Percentiles rank a stretch among this genome's conserved stretches.
phyloP scores from a whole-genome alignment of 306 rosid genomes.

The Lablab purpureus region DNA sequence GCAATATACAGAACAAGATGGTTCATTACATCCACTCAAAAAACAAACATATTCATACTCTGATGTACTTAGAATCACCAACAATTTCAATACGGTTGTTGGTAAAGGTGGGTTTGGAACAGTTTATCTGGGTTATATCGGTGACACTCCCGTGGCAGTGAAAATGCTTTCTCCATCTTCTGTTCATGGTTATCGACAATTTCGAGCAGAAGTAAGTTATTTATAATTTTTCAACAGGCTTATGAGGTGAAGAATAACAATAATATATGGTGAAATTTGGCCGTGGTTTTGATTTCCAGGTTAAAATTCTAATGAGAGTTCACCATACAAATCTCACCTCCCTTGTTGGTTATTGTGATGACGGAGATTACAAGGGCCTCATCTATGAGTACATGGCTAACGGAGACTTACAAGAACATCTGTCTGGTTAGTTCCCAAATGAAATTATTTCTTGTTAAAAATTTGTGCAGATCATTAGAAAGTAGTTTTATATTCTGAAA shows the following conservation, averaged over 20 bases:
- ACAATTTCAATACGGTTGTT: constrained; percentile 45
- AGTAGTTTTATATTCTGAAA: neutral
- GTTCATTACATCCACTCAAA: neutral
- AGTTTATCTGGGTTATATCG: constrained; percentile 52
- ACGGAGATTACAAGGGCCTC: constrained; percentile 42
- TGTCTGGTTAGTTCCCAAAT: constrained; percentile 43
- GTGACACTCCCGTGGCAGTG: constrained; percentile 57
- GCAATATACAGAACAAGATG: neutral
- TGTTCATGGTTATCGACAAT: constrained; percentile 55
- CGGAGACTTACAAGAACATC: constrained; percentile 45
- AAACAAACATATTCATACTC: constrained; percentile 46
- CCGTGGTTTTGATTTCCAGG: constrained; percentile 24
- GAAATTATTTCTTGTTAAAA: neutral
- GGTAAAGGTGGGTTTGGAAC: constrained; percentile 64
- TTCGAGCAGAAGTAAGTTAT: constrained; percentile 57
- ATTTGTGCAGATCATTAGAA: neutral
- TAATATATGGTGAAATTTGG: neutral
- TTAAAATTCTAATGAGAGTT: constrained; percentile 46
- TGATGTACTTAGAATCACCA: constrained; percentile 50
- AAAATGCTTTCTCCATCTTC: constrained; percentile 61
- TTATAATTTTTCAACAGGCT: neutral
- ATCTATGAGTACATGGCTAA: constrained; percentile 51
- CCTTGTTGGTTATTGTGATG: constrained; percentile 50
- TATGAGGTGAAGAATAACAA: neutral
- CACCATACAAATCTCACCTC: constrained; percentile 52